Base-by-base conservation (phyloP, 495 filamentous ascomycete species). In the Xylaria longipes region DNA sequence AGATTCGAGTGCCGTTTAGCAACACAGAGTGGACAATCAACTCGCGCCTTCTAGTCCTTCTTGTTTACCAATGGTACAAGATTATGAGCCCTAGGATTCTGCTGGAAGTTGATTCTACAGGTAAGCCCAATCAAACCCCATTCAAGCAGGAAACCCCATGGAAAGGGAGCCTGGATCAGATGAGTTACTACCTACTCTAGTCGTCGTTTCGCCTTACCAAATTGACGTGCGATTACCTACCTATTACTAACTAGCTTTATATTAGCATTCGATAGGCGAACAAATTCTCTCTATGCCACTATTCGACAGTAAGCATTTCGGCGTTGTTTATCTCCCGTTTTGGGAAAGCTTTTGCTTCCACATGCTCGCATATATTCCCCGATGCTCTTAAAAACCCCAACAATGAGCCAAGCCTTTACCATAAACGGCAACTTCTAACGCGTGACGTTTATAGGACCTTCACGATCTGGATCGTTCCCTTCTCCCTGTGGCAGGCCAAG, bases 41-140 rank as follows among this genome's bases (percentile, higher is more conserved):
- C 67, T 91, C 92, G 15, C 85, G 93, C 52, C 85, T 83, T 76
- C 76, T 91, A 25, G 84, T 97, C 35, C 82, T 84, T 69, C 86
- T 86, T 69, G 91, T 97, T 46, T 95, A 91, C 73, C 91, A 91
- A 71, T 97, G 93, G 92, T 96, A 97, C 80, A 93, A 93, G 77
- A 90, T 95, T 73, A 84, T 97, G 77, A 91, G 88, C 45, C 94
- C 94, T 1, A 81, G 84, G n/a, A 93, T 95, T 58, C 82, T 89
- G 29, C 73, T 94, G n/a, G 77, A 87, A 1, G 82, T 97, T 12
- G 84, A 92, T 70, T 93, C 91, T 17, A 80, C 91, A 29, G 90
- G 92, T 93, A 80, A 68, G 84, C 78, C 35, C 8, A 50, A 5
- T 17, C 15, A 33, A 3, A 22, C 2, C 6, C 7, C 7, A 12